phyloP scores from a whole-genome alignment of 805 yeast genomes.

The Suhomyces sp. region DNA sequence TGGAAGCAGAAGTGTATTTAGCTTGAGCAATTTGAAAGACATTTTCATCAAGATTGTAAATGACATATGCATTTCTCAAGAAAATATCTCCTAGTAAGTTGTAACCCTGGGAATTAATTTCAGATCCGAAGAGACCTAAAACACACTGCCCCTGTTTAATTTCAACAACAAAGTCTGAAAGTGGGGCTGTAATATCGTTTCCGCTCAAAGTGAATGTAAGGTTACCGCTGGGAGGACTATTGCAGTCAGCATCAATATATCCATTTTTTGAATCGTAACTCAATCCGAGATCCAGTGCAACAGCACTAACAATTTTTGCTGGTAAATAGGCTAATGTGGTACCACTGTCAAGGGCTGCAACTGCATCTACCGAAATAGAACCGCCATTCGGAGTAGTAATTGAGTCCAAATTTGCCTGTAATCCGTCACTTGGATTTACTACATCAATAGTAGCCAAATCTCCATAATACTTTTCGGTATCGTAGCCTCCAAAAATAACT shows the following conservation, averaged over 20 bases:
- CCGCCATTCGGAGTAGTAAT: conserved; percentile 8
- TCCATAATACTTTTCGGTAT: conserved; percentile 16
- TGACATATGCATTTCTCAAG: conserved; percentile 60
- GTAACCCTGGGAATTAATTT: neutral
- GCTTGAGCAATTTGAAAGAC: conserved; percentile 48
- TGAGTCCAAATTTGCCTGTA: neutral
- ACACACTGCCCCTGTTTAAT: neutral
- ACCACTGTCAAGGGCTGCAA: conserved; percentile 9
- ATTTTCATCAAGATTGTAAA: conserved; percentile 55
- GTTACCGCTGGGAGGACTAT: conserved; percentile 4
- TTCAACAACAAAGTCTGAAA: conserved; percentile 2
- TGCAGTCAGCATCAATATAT: neutral
- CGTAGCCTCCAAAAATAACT: conserved; percentile 21
- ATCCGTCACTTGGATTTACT: neutral
- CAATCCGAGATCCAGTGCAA: neutral
- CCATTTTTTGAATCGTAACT: neutral
- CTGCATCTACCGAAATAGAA: neutral
- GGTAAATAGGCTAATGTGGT: conserved; percentile 8
- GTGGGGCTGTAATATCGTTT: conserved; percentile 6
- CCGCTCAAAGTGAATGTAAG: conserved; percentile 7
- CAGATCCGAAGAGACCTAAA: neutral
- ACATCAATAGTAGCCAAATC: conserved; percentile 14
- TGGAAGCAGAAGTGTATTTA: conserved; percentile 17
- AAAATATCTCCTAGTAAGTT: conserved; percentile 61
- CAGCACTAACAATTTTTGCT: neutral